Conservation (phyloP, 306 rosid species). For the Dryas alaskensis region DNA sequence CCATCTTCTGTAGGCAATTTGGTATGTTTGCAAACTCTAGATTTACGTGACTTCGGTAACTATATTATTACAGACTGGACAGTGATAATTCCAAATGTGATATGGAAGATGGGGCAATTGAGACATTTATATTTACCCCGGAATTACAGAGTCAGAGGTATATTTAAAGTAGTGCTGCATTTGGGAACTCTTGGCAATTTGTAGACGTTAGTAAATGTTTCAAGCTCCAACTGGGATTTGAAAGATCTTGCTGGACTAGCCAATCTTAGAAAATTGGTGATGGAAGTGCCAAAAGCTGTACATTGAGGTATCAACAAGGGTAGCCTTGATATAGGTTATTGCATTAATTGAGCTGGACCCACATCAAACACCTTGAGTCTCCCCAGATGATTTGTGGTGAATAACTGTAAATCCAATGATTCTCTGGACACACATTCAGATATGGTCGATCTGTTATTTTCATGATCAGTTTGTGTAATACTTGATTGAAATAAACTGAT, state of each 20-base stretch:
- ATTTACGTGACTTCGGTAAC: background rate
- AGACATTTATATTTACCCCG: conserved; percentile 27
- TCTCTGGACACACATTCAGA: too few relatives aligned
- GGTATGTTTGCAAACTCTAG: background rate
- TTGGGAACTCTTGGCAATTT: conserved; percentile 35
- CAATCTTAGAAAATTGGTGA: conserved; percentile 37
- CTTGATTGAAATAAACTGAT: too few relatives aligned
- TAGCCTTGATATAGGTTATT: too few relatives aligned
- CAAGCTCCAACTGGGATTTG: conserved; percentile 34
- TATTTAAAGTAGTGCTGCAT: conserved; percentile 1
- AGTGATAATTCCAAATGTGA: background rate
- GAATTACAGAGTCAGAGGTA: background rate
- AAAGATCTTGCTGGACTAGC: conserved; percentile 33
- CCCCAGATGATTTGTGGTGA: too few relatives aligned
- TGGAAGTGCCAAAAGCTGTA: background rate
- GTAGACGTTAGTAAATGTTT: conserved; percentile 42
- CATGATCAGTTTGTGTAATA: too few relatives aligned
- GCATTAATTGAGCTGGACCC: too few relatives aligned
- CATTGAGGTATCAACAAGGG: background rate
- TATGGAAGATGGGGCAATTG: background rate
- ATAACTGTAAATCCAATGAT: too few relatives aligned
- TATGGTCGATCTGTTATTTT: too few relatives aligned
- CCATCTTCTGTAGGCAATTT: conserved; percentile 5
- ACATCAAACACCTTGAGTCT: too few relatives aligned
- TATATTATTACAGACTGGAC: too few relatives aligned